Base-by-base conservation (phyloP, 495 filamentous ascomycete species). In the Sordaria brevicollis region DNA sequence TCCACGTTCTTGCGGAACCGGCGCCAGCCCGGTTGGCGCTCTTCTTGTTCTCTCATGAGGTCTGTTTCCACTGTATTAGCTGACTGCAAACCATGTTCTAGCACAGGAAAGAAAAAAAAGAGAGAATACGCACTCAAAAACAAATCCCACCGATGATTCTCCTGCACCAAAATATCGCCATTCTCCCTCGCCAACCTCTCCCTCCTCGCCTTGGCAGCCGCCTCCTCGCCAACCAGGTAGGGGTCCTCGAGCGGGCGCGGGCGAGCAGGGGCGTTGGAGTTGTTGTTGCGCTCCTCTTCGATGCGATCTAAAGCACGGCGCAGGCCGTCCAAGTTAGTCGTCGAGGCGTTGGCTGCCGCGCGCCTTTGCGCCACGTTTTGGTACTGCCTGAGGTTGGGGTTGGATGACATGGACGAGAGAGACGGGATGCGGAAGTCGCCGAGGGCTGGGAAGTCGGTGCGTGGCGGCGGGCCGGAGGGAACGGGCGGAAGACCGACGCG, bases 171-270 rank as follows among this genome's bases (percentile, higher is more conserved):
- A 9, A 85, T 68, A 13, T 83, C 80, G 1, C 80, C 82, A 36
- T 76, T 79, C 77, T 86, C 80, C 65, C 82, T 69, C 36, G 80
- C 82, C 65, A 84, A 69, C 71, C 84, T 79, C 77, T 83, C 81
- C 49, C 70, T 72, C 66, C 81, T 71, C 21, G 83, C 84, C 65
- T 74, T 69, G 21, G 77, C 76, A 21, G 85, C 84, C 11, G 81
- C 84, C 70, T 80, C 78, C 76, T 87, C 84, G 36, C 85, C 85
- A 1, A 86, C 85, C 7, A 86, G 78, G 25, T 83, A 78, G 7
- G 84, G 85, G 71, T 86, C 85, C 73, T 87, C 85, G 29, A 84
- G 79, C 31, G 82, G 83, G n/a, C 82, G 74, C 13, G 81, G 65
- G 21, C 73, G 70, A 4, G 41, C 13, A 2, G 25, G 11, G 21